Conservation (phyloP, 2,329 filamentous ascomycete species). For the Cytospora mali region DNA sequence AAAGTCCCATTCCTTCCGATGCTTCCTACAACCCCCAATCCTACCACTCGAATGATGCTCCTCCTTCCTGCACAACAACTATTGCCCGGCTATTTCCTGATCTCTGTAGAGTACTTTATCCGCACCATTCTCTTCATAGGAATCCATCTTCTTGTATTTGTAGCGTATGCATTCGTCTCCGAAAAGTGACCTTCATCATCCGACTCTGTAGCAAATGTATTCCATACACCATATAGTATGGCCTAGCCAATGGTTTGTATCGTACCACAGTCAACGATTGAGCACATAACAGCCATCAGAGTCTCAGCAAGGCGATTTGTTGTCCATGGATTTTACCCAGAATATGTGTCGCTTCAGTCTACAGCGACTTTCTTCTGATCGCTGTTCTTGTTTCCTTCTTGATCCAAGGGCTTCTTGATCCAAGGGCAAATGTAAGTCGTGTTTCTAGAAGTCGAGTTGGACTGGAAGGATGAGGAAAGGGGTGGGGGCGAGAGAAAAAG, state of each 20-base stretch:
- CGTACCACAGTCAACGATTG: neutral
- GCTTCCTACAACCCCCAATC: neutral
- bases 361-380: neutral
- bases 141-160: neutral
- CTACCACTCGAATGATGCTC: neutral
- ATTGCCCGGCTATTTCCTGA: too few species aligned
- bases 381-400: neutral
- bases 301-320: neutral
- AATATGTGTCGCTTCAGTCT: neutral
- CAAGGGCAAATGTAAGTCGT: too few species aligned
- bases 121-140: neutral
- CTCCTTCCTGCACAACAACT: neutral
- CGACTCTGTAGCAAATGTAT: neutral
- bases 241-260: too few species aligned
- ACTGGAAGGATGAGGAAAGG: too few species aligned
- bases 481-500: too few species aligned
- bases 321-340: neutral
- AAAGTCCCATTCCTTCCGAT: slow-evolving; percentile 3
- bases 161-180: neutral
- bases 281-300: neutral
- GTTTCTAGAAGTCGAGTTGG: too few species aligned
- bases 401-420: too few species aligned
- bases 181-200: neutral
- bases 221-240: slow-evolving; percentile 7
- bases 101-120: neutral